Evolutionary conservation across 2,329 filamentous ascomycete genomes (phyloP).

Genomic region (Metarhizium humberi): DNA sequence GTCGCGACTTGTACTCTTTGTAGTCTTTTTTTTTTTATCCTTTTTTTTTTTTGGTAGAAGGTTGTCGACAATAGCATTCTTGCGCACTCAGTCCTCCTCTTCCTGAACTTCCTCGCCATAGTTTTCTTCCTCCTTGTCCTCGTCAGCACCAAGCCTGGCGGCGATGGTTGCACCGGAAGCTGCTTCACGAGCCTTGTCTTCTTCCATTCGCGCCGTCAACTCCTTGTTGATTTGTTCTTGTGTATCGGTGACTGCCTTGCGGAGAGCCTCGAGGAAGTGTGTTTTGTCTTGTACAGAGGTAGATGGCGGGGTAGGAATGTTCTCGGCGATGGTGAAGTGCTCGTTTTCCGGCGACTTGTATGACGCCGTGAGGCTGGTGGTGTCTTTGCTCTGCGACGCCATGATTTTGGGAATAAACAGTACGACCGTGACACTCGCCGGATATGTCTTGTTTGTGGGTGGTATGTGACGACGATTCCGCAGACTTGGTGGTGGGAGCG

Average conservation of each 20-base stretch:
- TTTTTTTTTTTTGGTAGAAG: not conserved
- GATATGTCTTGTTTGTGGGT: not conserved
- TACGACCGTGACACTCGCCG: not conserved
- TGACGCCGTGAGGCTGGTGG: constrained; percentile 31
- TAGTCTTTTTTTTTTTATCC: not conserved
- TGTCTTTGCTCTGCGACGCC: not conserved
- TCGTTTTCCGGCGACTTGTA: constrained; percentile 45
- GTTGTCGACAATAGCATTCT: not conserved
- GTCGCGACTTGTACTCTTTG: not conserved
- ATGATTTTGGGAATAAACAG: not conserved
- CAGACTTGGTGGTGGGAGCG: no score
- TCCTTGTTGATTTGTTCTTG: constrained; percentile 62
- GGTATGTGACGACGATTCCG: not conserved
- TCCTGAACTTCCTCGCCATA: constrained; percentile 80
- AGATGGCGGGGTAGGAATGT: constrained; percentile 25
- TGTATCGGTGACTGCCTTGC: constrained; percentile 44
- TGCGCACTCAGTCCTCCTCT: constrained; percentile 39
- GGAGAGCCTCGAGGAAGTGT: constrained; percentile 50
- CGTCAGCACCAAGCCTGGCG: constrained; percentile 29
- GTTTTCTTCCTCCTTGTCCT: constrained; percentile 60
- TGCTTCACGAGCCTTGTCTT: constrained; percentile 49
- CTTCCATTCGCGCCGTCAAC: constrained; percentile 65
- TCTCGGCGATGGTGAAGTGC: constrained; percentile 33
- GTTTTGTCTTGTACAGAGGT: constrained; percentile 40
- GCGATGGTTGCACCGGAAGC: constrained; percentile 9